A percentile compares a stretch with the other conserved stretches of the same genome.
Conservation (phyloP, 1,284 basidiomycete species). For the Cryptococcus sp. region DNA sequence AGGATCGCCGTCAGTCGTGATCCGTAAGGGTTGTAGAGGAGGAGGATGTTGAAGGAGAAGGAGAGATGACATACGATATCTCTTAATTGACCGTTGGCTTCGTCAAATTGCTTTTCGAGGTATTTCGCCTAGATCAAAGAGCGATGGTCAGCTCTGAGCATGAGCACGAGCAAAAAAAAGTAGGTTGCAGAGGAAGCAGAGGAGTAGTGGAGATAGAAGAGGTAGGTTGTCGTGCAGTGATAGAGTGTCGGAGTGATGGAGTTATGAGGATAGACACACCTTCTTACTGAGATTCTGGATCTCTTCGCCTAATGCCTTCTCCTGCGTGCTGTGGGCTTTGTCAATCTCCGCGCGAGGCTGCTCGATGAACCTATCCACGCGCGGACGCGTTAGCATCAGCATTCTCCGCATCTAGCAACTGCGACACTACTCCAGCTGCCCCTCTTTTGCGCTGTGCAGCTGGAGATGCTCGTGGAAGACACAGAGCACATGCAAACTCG, state of each 20-base stretch:
- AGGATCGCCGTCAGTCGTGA: constrained; percentile 6
- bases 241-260: not conserved
- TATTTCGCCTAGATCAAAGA: constrained; percentile 67
- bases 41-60: not conserved
- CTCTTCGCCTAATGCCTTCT: constrained; percentile 79
- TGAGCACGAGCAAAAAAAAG: not conserved
- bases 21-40: not conserved
- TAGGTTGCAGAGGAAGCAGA: not conserved
- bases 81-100: constrained; percentile 78
- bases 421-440: not conserved
- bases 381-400: not conserved
- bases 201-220: not conserved
- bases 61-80: constrained; percentile 68
- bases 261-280: constrained; percentile 19
- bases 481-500: not conserved
- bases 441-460: too few relatives aligned
- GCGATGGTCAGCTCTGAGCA: not conserved
- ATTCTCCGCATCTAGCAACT: not conserved
- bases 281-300: constrained; percentile 71
- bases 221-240: not conserved
- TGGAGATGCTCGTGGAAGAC: not conserved
- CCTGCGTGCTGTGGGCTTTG: constrained; percentile 67
- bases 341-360: constrained; percentile 80
- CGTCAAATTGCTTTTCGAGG: constrained; percentile 85
- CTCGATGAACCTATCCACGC: constrained; percentile 73